These are phyloP conservation scores for Nicotiana knightiana DNA, from an alignment of 257 asterid genomes.

Conservation along the genomic window DNA sequence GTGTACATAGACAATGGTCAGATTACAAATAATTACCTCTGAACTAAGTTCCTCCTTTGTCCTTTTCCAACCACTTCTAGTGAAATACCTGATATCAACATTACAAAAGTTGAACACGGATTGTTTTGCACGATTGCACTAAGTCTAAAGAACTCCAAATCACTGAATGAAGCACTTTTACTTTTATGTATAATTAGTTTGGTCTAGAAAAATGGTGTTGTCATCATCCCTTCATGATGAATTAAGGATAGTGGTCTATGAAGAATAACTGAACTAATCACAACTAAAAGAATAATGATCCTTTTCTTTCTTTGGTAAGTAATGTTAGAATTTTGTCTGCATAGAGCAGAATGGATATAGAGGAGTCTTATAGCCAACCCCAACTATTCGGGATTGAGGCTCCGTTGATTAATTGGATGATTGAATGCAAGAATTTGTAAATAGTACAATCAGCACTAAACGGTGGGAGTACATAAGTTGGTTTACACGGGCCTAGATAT, in stretches of 20 bases:
- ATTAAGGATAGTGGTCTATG: neutral
- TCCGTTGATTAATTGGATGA: neutral
- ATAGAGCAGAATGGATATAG: neutral
- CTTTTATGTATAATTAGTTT: neutral
- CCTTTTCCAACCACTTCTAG: conserved; percentile 83
- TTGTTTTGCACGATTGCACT: neutral
- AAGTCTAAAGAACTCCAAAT: neutral
- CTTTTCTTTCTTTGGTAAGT: neutral
- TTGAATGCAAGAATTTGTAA: neutral
- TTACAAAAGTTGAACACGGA: conserved; percentile 1
- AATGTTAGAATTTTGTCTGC: neutral
- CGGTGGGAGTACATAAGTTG: neutral
- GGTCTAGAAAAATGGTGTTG: neutral
- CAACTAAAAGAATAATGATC: neutral
- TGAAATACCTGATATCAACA: conserved; percentile 62
- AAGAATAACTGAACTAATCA: neutral
- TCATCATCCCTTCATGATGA: neutral
- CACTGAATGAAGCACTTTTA: neutral
- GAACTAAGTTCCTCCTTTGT: conserved; percentile 63
- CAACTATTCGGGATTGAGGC: neutral
- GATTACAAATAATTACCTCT: conserved; percentile 46
- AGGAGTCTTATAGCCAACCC: neutral
- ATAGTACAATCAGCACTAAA: neutral
- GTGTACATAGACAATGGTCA: neutral
- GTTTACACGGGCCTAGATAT: neutral